Evolutionary conservation across 1,284 basidiomycete genomes (phyloP).

Genomic region (Apiotrichum siamense): DNA sequence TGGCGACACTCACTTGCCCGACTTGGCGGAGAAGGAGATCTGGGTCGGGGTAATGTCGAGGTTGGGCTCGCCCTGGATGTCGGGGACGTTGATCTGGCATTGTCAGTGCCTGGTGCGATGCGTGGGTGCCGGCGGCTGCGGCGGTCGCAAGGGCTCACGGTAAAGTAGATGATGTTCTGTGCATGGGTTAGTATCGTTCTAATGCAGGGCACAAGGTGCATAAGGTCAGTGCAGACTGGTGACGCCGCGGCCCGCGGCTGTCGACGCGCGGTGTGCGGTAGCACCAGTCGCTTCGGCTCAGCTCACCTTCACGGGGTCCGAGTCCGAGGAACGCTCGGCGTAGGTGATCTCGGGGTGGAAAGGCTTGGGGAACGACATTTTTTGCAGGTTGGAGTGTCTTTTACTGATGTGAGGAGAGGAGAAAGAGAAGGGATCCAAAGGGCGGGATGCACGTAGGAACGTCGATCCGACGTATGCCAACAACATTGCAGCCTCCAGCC

Average conservation of each 20-base stretch:
- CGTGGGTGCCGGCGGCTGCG: background rate
- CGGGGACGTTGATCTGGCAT: slow-evolving; percentile 59
- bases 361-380: slow-evolving; percentile 33
- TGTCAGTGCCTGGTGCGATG: background rate
- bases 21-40: slow-evolving; percentile 64
- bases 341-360: slow-evolving; percentile 79
- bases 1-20: slow-evolving; percentile 59
- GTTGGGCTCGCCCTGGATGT: slow-evolving; percentile 62
- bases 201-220: too few relatives aligned
- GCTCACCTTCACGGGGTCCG: slow-evolving; percentile 63
- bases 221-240: too few relatives aligned
- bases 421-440: background rate
- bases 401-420: background rate
- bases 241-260: too few relatives aligned
- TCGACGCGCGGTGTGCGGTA: too few relatives aligned
- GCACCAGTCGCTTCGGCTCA: background rate
- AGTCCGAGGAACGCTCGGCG: slow-evolving; percentile 76
- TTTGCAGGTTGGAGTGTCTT: background rate
- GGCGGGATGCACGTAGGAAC: background rate
- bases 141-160: slow-evolving; percentile 48
- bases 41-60: slow-evolving; percentile 60
- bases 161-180: slow-evolving; percentile 76
- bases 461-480: background rate
- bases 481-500: background rate
- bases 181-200: background rate